phyloP scores from a whole-genome alignment of 129 eudicot species.

The carrot (Daucus carota) region DNA sequence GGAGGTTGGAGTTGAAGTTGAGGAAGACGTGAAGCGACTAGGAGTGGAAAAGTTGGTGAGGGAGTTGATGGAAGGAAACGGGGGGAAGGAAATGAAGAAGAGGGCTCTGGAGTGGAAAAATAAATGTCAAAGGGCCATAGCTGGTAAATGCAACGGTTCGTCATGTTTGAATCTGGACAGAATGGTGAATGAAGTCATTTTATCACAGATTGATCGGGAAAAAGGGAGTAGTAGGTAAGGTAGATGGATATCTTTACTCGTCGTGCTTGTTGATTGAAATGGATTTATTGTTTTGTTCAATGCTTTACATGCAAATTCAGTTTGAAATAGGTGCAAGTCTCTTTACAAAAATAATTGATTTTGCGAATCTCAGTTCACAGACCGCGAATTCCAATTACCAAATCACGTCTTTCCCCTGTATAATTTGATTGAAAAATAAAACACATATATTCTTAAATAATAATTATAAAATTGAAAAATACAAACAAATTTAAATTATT shows the following conservation, averaged over 20 bases:
- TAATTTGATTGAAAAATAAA: no score
- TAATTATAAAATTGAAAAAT: no score
- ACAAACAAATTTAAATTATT: no score
- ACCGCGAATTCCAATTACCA: no score
- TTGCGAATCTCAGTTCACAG: no score
- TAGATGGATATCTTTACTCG: background rate
- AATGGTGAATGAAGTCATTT: background rate
- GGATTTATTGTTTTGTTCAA: no score
- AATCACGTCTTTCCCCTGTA: no score
- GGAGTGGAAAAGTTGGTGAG: slow-evolving; percentile 4
- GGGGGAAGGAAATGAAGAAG: background rate
- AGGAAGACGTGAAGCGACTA: background rate
- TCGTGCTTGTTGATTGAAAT: no score
- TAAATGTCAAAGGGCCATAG: background rate
- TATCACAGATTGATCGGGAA: background rate
- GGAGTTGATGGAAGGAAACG: background rate
- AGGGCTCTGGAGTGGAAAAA: background rate
- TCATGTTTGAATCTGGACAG: background rate
- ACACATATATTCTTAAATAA: no score
- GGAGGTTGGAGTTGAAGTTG: background rate
- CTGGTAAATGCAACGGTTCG: background rate
- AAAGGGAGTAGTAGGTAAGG: background rate
- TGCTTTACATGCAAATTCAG: no score
- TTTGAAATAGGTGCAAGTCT: no score
- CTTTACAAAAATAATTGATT: no score